Evolutionary conservation across 1,284 basidiomycete species (phyloP).

Genomic region (Apiotrichum brassicae): DNA sequence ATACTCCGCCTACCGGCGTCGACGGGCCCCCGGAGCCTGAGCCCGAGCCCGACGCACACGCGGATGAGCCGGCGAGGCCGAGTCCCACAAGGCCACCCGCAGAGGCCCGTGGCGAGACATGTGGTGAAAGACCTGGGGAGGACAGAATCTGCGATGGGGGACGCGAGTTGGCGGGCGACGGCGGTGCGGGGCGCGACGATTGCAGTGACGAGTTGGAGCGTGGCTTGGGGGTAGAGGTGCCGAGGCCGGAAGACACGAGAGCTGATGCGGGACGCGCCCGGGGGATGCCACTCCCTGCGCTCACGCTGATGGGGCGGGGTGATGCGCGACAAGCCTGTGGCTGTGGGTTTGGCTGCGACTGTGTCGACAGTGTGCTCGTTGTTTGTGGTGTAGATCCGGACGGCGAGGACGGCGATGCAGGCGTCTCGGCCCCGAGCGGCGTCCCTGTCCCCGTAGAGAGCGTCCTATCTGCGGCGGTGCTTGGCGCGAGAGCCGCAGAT

Average conservation of each 20-base stretch:
- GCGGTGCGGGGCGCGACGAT: conserved; percentile 36
- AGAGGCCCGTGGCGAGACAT: conserved; percentile 2
- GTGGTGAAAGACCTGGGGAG: conserved; percentile 3
- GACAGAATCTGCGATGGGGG: conserved; percentile 26
- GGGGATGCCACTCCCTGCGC: background rate
- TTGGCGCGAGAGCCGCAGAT: too few relatives aligned
- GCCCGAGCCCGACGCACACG: background rate
- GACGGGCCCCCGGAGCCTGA: background rate
- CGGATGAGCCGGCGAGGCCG: background rate
- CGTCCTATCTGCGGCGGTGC: too few relatives aligned
- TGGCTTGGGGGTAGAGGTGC: conserved; percentile 11
- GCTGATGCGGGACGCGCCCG: conserved; percentile 1
- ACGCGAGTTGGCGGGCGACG: conserved; percentile 32
- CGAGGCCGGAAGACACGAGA: background rate
- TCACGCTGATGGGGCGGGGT: background rate
- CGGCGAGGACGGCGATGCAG: too few relatives aligned
- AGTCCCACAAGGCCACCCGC: background rate
- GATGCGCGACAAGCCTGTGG: background rate
- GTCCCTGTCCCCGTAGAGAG: too few relatives aligned
- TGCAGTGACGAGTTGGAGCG: conserved; percentile 24
- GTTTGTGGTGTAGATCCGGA: too few relatives aligned
- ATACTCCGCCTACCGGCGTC: background rate
- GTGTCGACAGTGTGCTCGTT: background rate
- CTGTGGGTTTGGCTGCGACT: background rate
- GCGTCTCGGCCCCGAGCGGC: too few relatives aligned